A percentile compares a stretch with the other conserved stretches of the same genome.
Evolutionary conservation across 495 filamentous ascomycete genomes (phyloP).

Genomic region (Astrothelium macrocarpum): DNA sequence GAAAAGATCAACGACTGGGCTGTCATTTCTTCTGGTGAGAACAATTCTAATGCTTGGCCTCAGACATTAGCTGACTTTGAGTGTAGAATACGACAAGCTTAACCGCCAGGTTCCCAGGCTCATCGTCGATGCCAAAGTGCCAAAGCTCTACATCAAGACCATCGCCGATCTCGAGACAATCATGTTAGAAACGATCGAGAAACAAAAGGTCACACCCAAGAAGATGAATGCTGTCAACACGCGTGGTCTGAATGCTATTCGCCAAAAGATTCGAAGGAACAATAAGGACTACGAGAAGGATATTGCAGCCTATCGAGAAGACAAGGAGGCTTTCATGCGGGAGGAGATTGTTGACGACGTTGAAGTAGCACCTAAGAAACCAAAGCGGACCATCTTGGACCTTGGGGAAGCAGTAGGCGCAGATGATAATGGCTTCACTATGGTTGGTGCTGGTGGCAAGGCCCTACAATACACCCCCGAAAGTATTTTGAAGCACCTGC

Average conservation of each 20-base stretch:
- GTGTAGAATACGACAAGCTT: conserved; percentile 88
- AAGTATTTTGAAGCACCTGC: conserved; percentile 94
- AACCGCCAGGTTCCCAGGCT: conserved; percentile 82
- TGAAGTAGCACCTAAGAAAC: conserved; percentile 39
- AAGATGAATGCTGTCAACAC: conserved; percentile 98
- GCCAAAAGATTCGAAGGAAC: conserved; percentile 95
- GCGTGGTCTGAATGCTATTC: conserved; percentile 88
- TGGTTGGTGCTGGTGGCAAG: conserved; percentile 78
- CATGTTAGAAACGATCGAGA: conserved; percentile 85
- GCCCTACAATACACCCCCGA: conserved; percentile 85
- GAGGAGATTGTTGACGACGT: conserved; percentile 65
- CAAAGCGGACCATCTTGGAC: conserved; percentile 28
- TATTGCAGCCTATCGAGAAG: conserved; percentile 75
- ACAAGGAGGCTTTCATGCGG: conserved; percentile 80
- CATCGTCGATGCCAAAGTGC: conserved; percentile 54
- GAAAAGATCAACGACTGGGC: conserved; percentile 97
- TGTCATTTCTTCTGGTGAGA: conserved; percentile 70
- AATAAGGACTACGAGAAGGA: conserved; percentile 88
- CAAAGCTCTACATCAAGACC: conserved; percentile 85
- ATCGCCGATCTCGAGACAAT: conserved; percentile 91
- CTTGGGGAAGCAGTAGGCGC: conserved; percentile 37
- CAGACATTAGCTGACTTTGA: conserved; percentile 8
- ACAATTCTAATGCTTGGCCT: conserved; percentile 23
- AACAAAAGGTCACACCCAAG: conserved; percentile 91
- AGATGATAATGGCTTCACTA: conserved; percentile 74